Evolutionary conservation across 495 filamentous ascomycete species (phyloP), one percentile per base, ranked within the genome.

Genomic region (Aspergillus funiculosus): DNA sequence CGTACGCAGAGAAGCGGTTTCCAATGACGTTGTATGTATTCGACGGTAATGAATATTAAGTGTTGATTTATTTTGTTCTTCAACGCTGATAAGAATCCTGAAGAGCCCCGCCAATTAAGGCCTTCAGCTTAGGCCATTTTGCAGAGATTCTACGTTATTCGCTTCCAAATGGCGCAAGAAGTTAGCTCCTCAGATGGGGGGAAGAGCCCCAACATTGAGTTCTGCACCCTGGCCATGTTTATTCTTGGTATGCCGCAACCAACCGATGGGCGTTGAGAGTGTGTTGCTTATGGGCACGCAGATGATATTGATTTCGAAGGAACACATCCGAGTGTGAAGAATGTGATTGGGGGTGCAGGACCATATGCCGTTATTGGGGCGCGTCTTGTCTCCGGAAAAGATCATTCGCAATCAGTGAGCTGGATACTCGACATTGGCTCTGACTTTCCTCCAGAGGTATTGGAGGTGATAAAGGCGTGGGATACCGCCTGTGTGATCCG

Each of bases 191-290:
- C 15, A 1, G 46, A 46, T 36, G 47, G 44, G 0, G 10, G 11
- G 3, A 32, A 34, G 28, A 35, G 25, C 15, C 32, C 26, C 17
- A 50, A 57, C 21, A 78, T 89, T 37, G 85, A 89, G 48, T 89
- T 95, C 57, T 85, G 83, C 53, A 94, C 90, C 1, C 60, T 97
- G 57, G 91, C 88, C 57, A 95, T 96, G 91, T 90, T 95, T 56
- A 95, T 95, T 37, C 85, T 97, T 45, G 90, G 89, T 94, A 77
- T 58, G 62, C 39, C 58, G 41, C 43, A 31, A 21, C 24, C 27
- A 8, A 7, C 30, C 36, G 8, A 28, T 32, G 25, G 25, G 31
- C 15, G 5, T 17, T 28, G 1, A 17, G 20, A 20, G 21, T 43
- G 41, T 39, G 43, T 37, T 44, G 38, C 38, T 48, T 54, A 57